Base-by-base conservation (phyloP, 305 asterid species). In the Fraxinus xanthoxyloides region DNA sequence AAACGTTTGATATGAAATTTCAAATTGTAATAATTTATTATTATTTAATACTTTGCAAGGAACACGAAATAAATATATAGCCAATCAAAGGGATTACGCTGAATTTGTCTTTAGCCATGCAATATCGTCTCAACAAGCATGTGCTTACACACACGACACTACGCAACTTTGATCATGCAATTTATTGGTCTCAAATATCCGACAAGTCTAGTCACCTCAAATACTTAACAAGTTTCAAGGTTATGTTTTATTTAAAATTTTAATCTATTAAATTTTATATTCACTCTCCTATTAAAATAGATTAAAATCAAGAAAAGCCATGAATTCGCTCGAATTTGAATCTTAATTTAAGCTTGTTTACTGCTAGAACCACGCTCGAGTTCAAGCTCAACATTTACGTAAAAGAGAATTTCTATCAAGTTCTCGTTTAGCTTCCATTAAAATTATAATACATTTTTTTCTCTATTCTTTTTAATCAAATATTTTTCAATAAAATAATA, bases 21-120 rank as follows among this genome's bases (percentile, higher is more conserved):
- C 56, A 13, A 46, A 13, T 10, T 2, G 6, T 35, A 43, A 43
- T 10, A 43, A 43, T 9, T 40, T 40, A 10, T 10, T 10, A 43
- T 40, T 40, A 9, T 40, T 9, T 40, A 40, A 9, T 40, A 9
- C 48, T 59, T 10, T 56, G 28, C 12, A 59, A 17, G 65, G 19
- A 54, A 54, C 7, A 69, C 83, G 31, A 34, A 88, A 82, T 87
- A 83, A 89, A 65, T 86, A 82, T 84, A 72, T 82, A 83, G 85
- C 89, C 89, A 88, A 46, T 46, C 5, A 84, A 77, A 88, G 82
- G 56, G 84, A 79, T 83, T 28, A 48, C 30, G 43, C 76, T 35
- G 69, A 82, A 74, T 69, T 81, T 10, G 30, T 59, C 40, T 65
- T 28, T 76, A 76, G 78, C 79, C 83, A 79, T 80, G 80, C 82